These are phyloP conservation scores for Acacia pycnantha DNA, from an alignment of 331 rosid species.

Conservation along the genomic window DNA sequence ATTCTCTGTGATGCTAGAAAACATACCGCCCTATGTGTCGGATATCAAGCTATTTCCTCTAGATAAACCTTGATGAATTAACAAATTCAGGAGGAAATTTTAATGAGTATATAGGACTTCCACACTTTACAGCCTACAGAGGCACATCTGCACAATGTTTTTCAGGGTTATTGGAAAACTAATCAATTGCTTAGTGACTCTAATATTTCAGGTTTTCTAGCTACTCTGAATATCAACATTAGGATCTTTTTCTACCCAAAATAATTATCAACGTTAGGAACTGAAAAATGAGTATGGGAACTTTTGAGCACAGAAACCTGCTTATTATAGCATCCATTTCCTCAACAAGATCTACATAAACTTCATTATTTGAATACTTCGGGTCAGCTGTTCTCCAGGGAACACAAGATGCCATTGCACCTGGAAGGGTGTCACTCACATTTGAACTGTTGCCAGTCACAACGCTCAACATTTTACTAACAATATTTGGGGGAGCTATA, in stretches of 20 bases:
- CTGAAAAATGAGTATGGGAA: conserved; percentile 17
- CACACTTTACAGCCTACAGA: not conserved
- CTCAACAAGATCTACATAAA: conserved; percentile 88
- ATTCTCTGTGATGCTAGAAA: not conserved
- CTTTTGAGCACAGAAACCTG: conserved; percentile 52
- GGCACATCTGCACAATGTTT: not conserved
- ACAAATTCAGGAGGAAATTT: conserved; percentile 5
- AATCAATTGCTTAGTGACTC: not conserved
- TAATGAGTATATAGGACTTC: not conserved
- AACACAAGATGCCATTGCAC: conserved; percentile 71
- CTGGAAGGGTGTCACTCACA: conserved; percentile 82
- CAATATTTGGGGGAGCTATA: conserved; percentile 94
- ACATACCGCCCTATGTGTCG: not conserved
- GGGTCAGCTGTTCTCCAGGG: conserved; percentile 81
- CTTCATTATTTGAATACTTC: conserved; percentile 82
- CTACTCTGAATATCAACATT: not conserved
- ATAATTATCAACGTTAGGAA: not conserved
- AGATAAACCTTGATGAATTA: not conserved
- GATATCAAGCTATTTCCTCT: not conserved
- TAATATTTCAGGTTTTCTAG: conserved; percentile 7
- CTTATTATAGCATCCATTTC: conserved; percentile 83
- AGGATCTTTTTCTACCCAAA: not conserved
- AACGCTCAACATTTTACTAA: conserved; percentile 85
- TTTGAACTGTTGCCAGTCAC: conserved; percentile 93
- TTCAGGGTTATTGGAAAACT: not conserved